phyloP scores from a whole-genome alignment of 805 yeast genomes.

The Lipomyces yamanashiensis region DNA sequence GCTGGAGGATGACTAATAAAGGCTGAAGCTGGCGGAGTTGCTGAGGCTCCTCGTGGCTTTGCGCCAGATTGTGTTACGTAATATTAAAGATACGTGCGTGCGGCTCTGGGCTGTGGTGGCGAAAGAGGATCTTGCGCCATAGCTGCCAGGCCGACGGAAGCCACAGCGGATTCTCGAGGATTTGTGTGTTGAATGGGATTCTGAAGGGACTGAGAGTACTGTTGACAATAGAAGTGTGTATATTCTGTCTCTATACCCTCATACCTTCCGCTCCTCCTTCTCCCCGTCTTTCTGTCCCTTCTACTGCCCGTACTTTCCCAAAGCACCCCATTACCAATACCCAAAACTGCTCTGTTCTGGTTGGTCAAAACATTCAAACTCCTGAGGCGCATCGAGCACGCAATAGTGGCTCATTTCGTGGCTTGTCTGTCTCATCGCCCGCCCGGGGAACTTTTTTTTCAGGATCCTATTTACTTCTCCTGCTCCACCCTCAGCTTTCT shows the following conservation, averaged over 20 bases:
- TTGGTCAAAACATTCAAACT: background rate
- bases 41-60: background rate
- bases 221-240: background rate
- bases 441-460: constrained; percentile 14
- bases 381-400: constrained; percentile 4
- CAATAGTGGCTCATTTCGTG: constrained; percentile 6
- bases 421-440: background rate
- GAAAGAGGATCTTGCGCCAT: constrained; percentile 2
- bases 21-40: background rate
- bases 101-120: constrained; percentile 13
- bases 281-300: too few species aligned
- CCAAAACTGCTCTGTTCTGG: background rate
- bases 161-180: background rate
- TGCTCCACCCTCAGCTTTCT: background rate
- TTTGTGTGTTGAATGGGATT: background rate
- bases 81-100: background rate
- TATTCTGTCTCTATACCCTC: too few species aligned
- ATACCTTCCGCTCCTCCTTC: too few species aligned
- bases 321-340: background rate
- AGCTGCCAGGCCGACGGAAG: background rate
- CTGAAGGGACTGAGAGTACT: too few species aligned
- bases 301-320: background rate
- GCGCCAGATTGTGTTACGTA: background rate
- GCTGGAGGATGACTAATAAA: background rate
- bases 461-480: background rate